Evolutionary conservation across 805 yeast genomes (phyloP), one percentile per base, ranked within the genome.

Genomic region (Lipomyces lipofer): DNA sequence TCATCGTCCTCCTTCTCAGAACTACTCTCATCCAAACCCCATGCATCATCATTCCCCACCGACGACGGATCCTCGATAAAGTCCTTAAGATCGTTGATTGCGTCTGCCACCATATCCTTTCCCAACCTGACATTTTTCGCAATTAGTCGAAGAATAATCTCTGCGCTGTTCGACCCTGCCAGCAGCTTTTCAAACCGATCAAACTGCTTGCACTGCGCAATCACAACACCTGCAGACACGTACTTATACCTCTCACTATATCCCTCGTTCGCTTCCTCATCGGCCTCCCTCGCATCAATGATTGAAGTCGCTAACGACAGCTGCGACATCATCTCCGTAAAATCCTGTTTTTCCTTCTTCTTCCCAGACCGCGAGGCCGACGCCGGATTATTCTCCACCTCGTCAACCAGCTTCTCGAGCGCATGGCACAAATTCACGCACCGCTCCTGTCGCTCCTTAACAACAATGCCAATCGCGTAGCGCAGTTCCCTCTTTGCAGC

Each of bases 171-270:
- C 27, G 27, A 36, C 19, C 17, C 13, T 13, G 45, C 42, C 9
- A 51, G 42, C n/a, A 9, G 17, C 21, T 49, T 45, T 19, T 56
- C 60, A 33, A 52, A 47, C 28, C 40, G 30, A 10, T 35, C 38
- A 17, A 56, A 38, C 15, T 21, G 22, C 27, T 39, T 42, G 43
- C 54, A 48, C 35, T 52, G 46, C 10, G 39, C 21, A 2, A 56
- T 33, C 2, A 49, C 52, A n/a, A 53, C 35, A 12, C 58, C 60
- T 12, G 58, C 47, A 3, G 55, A 43, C 13, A 56, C 52, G 32
- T 56, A 56, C 35, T 47, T 39, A 24, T 35, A 49, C 40, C 47
- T 15, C 10, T 46, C 47, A n/a, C n/a, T n/a, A n/a, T n/a, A n/a
- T n/a, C n/a, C n/a, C n/a, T n/a, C n/a, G n/a, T n/a, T n/a, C n/a